Evolutionary conservation across 495 filamentous ascomycete species (phyloP).

Genomic region (Stereocaulon alpinum): DNA sequence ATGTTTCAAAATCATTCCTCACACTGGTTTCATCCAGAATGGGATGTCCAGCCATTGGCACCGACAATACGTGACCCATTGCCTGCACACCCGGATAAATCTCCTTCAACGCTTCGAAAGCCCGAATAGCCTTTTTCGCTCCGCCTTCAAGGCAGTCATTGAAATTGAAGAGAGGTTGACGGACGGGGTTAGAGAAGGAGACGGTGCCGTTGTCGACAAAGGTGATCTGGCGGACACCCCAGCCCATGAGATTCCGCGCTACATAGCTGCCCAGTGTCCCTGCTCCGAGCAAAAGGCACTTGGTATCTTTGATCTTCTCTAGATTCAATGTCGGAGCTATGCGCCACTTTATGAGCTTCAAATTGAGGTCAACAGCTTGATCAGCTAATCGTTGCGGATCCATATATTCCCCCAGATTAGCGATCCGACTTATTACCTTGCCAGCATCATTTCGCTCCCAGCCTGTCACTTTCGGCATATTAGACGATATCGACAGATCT

Average conservation of each 20-base stretch:
- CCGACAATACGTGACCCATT: slow-evolving; percentile 64
- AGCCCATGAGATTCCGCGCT: slow-evolving; percentile 80
- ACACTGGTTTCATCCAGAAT: slow-evolving; percentile 57
- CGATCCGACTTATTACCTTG: slow-evolving; percentile 63
- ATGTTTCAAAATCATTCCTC: slow-evolving; percentile 60
- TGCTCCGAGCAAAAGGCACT: slow-evolving; percentile 86
- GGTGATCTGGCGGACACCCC: slow-evolving; percentile 94
- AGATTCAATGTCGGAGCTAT: slow-evolving; percentile 82
- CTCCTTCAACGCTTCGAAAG: slow-evolving; percentile 68
- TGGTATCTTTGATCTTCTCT: slow-evolving; percentile 80
- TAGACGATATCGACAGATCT: slow-evolving; percentile 10
- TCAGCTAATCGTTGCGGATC: slow-evolving; percentile 77
- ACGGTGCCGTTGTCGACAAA: slow-evolving; percentile 92
- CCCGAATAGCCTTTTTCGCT: slow-evolving; percentile 69
- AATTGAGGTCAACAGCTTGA: slow-evolving; percentile 92
- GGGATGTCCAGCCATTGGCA: slow-evolving; percentile 92
- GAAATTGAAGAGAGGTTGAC: slow-evolving; percentile 86
- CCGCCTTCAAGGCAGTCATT: slow-evolving; percentile 81
- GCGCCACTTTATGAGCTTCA: slow-evolving; percentile 98
- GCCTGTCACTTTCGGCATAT: slow-evolving; percentile 78
- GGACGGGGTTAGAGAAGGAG: slow-evolving; percentile 94
- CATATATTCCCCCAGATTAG: slow-evolving; percentile 82
- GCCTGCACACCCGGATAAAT: slow-evolving; percentile 88
- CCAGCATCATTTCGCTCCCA: slow-evolving; percentile 79
- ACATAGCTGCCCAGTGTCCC: slow-evolving; percentile 93